Conservation (phyloP, 768 basidiomycete genomes). For the Lyophyllum atratum region DNA sequence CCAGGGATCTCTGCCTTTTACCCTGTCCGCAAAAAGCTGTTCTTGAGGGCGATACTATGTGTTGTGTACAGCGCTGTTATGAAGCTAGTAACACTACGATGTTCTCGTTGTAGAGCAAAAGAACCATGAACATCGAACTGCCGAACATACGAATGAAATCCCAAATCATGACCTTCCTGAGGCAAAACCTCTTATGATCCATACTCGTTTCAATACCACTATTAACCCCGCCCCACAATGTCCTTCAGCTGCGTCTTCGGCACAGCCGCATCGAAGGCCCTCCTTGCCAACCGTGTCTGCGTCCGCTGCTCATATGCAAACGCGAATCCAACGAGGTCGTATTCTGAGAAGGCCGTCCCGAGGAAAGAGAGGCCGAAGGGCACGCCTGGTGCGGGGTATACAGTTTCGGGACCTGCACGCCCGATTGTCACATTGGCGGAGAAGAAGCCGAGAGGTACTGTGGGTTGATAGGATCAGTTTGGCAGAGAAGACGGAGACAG, state of each 20-base stretch:
- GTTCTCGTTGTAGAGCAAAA: too few relatives aligned
- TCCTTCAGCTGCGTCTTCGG: conserved; percentile 52
- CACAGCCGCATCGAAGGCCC: conserved; percentile 53
- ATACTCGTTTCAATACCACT: too few relatives aligned
- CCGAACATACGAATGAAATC: too few relatives aligned
- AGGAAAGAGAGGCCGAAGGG: conserved; percentile 67
- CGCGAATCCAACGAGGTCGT: conserved; percentile 54
- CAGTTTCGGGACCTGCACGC: conserved; percentile 40
- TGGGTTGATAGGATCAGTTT: not conserved
- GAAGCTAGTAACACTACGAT: too few relatives aligned
- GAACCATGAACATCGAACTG: too few relatives aligned
- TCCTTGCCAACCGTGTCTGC: conserved; percentile 46
- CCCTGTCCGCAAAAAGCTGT: too few relatives aligned
- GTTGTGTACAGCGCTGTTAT: too few relatives aligned
- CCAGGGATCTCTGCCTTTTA: too few relatives aligned
- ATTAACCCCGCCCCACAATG: conserved; percentile 18
- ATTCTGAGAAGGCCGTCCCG: conserved; percentile 63
- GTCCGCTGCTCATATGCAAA: conserved; percentile 72
- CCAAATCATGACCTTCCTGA: too few relatives aligned
- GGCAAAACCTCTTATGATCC: too few relatives aligned
- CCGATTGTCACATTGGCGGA: conserved; percentile 44
- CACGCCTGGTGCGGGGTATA: conserved; percentile 55
- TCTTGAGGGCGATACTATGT: too few relatives aligned
- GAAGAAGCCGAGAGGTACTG: conserved; percentile 62
- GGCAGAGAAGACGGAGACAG: not conserved